These are phyloP conservation scores for Avicennia marina DNA, from an alignment of 257 asterid genomes.

Conservation along the genomic window DNA sequence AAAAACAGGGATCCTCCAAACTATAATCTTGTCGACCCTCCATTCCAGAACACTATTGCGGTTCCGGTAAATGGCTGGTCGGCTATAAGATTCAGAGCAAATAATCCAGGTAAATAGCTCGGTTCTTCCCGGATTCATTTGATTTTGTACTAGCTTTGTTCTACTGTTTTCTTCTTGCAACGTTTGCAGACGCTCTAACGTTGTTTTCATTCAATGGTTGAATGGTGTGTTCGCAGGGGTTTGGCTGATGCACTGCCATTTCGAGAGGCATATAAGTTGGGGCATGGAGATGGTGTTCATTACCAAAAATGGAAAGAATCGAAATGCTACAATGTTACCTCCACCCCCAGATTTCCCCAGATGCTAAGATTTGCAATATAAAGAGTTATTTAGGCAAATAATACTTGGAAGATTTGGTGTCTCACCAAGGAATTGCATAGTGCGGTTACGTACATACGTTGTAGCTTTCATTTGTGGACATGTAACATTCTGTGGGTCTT, in stretches of 20 bases:
- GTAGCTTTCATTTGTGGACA: no score
- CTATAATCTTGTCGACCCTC: constrained; percentile 38
- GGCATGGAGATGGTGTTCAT: constrained; percentile 38
- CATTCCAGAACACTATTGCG: constrained; percentile 26
- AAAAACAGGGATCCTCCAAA: constrained; percentile 29
- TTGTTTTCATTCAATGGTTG: not conserved
- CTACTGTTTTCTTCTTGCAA: no score
- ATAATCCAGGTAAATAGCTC: constrained; percentile 36
- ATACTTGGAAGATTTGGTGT: no score
- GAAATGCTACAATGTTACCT: constrained; percentile 23
- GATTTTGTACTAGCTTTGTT: not conserved
- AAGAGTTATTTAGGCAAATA: no score
- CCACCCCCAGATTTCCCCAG: constrained; percentile 40
- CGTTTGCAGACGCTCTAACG: no score
- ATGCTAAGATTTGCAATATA: constrained; percentile 16
- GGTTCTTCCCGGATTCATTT: no score
- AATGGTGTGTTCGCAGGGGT: constrained; percentile 25
- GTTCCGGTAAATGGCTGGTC: constrained; percentile 34
- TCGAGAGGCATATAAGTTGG: constrained; percentile 34
- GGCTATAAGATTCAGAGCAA: constrained; percentile 32
- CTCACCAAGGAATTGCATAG: no score
- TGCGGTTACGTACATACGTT: no score
- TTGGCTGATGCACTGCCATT: constrained; percentile 45
- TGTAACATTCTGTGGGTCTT: no score
- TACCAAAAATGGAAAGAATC: constrained; percentile 27